Conservation (phyloP, 1,139 yeast species). For the Geotrichum australiense region DNA sequence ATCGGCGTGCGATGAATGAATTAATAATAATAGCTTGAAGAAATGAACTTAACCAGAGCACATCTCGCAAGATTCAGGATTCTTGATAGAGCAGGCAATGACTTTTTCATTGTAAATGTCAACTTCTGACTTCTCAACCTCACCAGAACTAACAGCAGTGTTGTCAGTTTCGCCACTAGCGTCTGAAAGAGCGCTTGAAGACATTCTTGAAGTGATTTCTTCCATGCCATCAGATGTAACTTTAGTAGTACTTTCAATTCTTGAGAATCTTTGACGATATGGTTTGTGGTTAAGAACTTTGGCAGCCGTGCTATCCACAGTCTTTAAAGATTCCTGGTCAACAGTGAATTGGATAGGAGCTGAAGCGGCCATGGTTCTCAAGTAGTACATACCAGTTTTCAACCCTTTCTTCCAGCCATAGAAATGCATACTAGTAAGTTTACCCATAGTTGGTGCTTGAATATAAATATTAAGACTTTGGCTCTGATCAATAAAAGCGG, state of each 20-base stretch:
- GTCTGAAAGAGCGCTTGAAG: constrained; percentile 19
- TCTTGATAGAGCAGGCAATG: constrained; percentile 92
- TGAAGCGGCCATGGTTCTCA: constrained; percentile 92
- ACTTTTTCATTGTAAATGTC: constrained; percentile 92
- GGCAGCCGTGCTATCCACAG: constrained; percentile 30
- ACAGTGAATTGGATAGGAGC: constrained; percentile 91
- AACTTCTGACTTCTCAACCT: constrained; percentile 31
- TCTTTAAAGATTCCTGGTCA: constrained; percentile 48
- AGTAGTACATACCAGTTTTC: constrained; percentile 96
- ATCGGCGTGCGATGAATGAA: constrained; percentile 1
- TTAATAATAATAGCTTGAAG: constrained; percentile 1
- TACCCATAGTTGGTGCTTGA: constrained; percentile 84
- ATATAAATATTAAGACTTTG: constrained; percentile 86
- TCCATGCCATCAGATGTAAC: constrained; percentile 12
- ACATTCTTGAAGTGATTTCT: constrained; percentile 14
- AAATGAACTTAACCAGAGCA: constrained; percentile 70
- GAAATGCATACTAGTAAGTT: constrained; percentile 94
- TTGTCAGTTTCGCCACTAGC: constrained; percentile 19
- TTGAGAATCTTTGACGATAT: constrained; percentile 26
- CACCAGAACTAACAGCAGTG: constrained; percentile 20
- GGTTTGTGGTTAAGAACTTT: constrained; percentile 32
- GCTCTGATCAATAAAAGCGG: constrained; percentile 89
- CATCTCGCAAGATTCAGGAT: constrained; percentile 98
- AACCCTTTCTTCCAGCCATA: constrained; percentile 96
- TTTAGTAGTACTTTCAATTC: constrained; percentile 16